These are phyloP conservation scores for Furculomyces boomerangus DNA, from an alignment of 371 early-diverging fungal genomes.

Conservation along the genomic window DNA sequence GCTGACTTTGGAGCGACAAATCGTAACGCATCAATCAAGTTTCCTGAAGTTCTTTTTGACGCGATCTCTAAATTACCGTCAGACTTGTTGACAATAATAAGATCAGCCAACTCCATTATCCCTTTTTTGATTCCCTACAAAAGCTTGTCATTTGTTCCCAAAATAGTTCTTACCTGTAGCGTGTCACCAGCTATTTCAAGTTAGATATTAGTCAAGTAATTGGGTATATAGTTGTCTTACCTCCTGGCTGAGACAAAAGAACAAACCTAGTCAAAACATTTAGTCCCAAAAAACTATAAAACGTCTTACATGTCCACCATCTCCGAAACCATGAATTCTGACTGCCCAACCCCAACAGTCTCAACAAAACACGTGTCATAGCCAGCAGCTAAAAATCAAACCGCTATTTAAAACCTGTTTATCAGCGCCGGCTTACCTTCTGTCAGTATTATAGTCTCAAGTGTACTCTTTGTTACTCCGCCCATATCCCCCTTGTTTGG, in stretches of 20 bases:
- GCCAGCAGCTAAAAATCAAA: constrained; percentile 30
- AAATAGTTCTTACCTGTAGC: constrained; percentile 12
- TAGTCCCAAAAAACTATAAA: background rate
- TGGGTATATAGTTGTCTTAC: background rate
- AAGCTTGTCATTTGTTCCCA: background rate
- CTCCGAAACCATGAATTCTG: constrained; percentile 66
- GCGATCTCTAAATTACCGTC: constrained; percentile 47
- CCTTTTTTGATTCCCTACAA: constrained; percentile 65
- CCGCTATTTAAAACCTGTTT: constrained; percentile 5
- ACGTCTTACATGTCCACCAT: constrained; percentile 49
- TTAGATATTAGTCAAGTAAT: constrained; percentile 8
- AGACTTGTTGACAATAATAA: constrained; percentile 58
- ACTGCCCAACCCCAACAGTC: constrained; percentile 71
- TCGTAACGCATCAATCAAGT: background rate
- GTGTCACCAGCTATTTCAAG: constrained; percentile 41
- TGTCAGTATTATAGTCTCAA: constrained; percentile 52
- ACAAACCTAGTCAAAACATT: constrained; percentile 5
- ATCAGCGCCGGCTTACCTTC: constrained; percentile 29
- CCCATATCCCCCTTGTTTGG: constrained; percentile 49
- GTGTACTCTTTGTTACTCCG: constrained; percentile 58
- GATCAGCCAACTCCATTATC: constrained; percentile 59
- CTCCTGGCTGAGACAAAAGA: constrained; percentile 16
- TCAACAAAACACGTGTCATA: constrained; percentile 62
- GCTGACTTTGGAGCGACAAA: background rate
- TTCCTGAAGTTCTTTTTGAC: constrained; percentile 29